These are phyloP conservation scores for Penicillium griseofulvum DNA, from an alignment of 2,329 filamentous ascomycete species.

Conservation along the genomic window DNA sequence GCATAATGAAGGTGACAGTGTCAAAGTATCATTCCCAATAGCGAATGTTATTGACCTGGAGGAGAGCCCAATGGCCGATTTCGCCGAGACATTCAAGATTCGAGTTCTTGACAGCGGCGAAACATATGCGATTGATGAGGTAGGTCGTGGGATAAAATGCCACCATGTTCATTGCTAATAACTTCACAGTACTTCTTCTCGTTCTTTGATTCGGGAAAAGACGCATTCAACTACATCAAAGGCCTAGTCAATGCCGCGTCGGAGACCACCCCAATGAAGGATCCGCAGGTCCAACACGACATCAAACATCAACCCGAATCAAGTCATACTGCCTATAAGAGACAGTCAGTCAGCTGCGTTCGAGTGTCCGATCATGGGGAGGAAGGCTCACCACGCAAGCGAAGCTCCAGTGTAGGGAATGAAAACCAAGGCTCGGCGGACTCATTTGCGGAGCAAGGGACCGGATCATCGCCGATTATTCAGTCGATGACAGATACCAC, in stretches of 20 bases:
- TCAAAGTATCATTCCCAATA: constrained; percentile 90
- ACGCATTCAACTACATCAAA: constrained; percentile 76
- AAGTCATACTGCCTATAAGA: constrained; percentile 15
- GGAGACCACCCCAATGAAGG: constrained; percentile 42
- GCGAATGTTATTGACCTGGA: constrained; percentile 89
- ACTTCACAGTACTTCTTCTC: constrained; percentile 86
- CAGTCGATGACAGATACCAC: constrained; percentile 70
- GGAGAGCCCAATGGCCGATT: constrained; percentile 83
- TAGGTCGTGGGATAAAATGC: constrained; percentile 35
- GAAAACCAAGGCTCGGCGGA: constrained; percentile 65
- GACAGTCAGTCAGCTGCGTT: constrained; percentile 23
- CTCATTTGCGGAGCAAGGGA: constrained; percentile 73
- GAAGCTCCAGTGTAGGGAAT: constrained; percentile 63
- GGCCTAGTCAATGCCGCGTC: constrained; percentile 67
- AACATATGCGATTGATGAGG: constrained; percentile 92
- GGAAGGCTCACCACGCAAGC: constrained; percentile 34
- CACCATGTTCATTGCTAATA: constrained; percentile 14
- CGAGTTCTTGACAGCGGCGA: constrained; percentile 91
- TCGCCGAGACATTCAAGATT: constrained; percentile 91
- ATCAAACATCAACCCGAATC: constrained; percentile 18
- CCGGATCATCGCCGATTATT: constrained; percentile 66
- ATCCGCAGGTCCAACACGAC: constrained; percentile 15
- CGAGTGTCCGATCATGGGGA: constrained; percentile 11
- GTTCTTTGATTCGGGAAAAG: constrained; percentile 82
- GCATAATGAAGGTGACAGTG: constrained; percentile 93